Evolutionary conservation across 2,329 filamentous ascomycete genomes (phyloP), one percentile per base, ranked within the genome.

Genomic region (Sphaerostilbella broomeana): DNA sequence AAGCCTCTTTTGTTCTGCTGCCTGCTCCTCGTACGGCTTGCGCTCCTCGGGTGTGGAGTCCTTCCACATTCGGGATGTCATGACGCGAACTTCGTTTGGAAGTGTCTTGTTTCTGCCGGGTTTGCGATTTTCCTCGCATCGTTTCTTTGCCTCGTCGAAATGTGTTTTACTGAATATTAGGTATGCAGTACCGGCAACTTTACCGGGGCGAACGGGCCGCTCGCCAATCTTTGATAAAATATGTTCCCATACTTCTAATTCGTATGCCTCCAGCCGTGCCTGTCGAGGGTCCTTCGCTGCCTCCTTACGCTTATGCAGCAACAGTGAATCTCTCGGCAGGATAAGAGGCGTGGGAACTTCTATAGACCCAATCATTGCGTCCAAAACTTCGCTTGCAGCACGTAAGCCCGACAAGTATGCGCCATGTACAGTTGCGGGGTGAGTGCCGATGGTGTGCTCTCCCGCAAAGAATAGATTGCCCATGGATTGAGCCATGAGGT

Each of bases 401-500:
- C 92, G 81, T 5, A 98, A 70, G 3, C 92, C 94, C 2, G 92
- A 95, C 4, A 98, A 69, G 56, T 97, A 98, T 7, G 92, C 94
- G 5, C 92, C 92, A 51, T 98, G 92, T 1, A 98, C 92, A 2
- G 92, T 98, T 21, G 94, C 92, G 10, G 94, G 92, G 57, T 98
- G 89, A 1, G 88, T 95, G 32, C 86, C 88, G 51, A 86, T 95
- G 1, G 94, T 98, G 45, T 95, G 92, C 62, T 98, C 92, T 33
- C 92, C 92, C 12, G 90, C 92, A 61, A 98, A 98, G 62, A 90
- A 86, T 7, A 98, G 68, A 48, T 94, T 94, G 21, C 87, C 89
- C 21, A 95, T 71, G 1, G 84, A 70, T 34, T 77, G 75, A 2
- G 92, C 87, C 86, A 98, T 95, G 21, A 79, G 69, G 58, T 97